Percentiles rank a stretch among this genome's conserved stretches.
phyloP scores from a whole-genome alignment of 2,329 filamentous ascomycete species.

The Capronia coronata region DNA sequence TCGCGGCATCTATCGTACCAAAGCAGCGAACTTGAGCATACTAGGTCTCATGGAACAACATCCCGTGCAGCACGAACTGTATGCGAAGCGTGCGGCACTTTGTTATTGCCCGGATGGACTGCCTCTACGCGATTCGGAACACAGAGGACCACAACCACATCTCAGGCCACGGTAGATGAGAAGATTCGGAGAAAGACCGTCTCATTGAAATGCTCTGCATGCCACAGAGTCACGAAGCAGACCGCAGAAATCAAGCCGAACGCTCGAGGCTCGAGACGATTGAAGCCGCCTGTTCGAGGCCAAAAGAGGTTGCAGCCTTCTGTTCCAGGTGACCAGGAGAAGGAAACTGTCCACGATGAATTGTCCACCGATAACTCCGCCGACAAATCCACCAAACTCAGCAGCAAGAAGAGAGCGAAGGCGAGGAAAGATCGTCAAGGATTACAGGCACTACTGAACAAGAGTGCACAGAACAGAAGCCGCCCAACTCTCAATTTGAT shows the following conservation, averaged over 20 bases:
- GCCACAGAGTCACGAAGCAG: slow-evolving; percentile 12
- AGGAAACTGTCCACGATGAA: neutral
- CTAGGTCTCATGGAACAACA: slow-evolving; percentile 4
- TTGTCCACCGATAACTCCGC: neutral
- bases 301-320: too few species aligned
- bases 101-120: slow-evolving; percentile 32
- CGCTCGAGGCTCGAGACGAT: neutral
- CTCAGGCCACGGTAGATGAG: neutral
- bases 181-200: slow-evolving; percentile 15
- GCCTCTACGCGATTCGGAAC: slow-evolving; percentile 22
- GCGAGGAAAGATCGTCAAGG: slow-evolving; percentile 47
- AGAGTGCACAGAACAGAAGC: slow-evolving; percentile 10
- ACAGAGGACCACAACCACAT: neutral
- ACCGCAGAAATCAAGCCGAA: neutral
- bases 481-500: slow-evolving; percentile 21
- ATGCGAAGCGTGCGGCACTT: slow-evolving; percentile 39
- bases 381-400: slow-evolving; percentile 26
- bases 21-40: slow-evolving; percentile 3
- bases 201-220: slow-evolving; percentile 13
- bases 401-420: slow-evolving; percentile 52
- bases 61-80: slow-evolving; percentile 28
- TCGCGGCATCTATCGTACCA: slow-evolving; percentile 36
- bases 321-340: neutral
- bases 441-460: slow-evolving; percentile 47
- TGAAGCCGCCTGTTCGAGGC: too few species aligned